Conservation (phyloP, 2,329 filamentous ascomycete species). For the Ophioceras dolichostomum region DNA sequence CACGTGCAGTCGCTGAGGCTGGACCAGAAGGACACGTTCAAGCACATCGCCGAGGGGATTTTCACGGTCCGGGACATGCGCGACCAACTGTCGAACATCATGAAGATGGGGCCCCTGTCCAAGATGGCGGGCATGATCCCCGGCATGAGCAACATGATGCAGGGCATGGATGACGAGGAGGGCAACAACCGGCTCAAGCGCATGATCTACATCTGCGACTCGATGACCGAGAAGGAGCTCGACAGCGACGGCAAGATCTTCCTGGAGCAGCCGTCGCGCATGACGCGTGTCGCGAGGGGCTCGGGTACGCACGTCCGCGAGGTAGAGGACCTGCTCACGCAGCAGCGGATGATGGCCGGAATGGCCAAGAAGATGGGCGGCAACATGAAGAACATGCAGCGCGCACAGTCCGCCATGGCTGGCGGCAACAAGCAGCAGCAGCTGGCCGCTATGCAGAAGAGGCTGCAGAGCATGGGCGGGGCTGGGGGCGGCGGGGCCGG, state of each 20-base stretch:
- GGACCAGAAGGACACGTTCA: conserved; percentile 98
- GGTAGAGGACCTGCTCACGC: conserved; percentile 92
- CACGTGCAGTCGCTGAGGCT: conserved; percentile 93
- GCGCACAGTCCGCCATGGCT: conserved; percentile 80
- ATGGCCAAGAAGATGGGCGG: conserved; percentile 99
- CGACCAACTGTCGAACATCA: conserved; percentile 93
- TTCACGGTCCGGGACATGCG: conserved; percentile 91
- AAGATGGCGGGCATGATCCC: conserved; percentile 99
- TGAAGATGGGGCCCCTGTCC: conserved; percentile 97
- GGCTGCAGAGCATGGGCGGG: conserved; percentile 84
- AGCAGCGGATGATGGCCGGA: conserved; percentile 96
- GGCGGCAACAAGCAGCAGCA: conserved; percentile 88
- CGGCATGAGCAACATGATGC: conserved; percentile 85
- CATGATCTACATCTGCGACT: conserved; percentile 99
- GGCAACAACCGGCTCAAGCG: conserved; percentile 86
- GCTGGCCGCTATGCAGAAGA: conserved; percentile 93
- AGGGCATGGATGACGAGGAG: conserved; percentile 93
- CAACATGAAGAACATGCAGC: conserved; percentile 95
- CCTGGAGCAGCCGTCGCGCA: conserved; percentile 79
- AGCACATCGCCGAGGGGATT: conserved; percentile 93
- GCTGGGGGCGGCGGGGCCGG: conserved; percentile 39
- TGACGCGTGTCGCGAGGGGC: conserved; percentile 82
- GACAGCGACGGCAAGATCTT: conserved; percentile 94
- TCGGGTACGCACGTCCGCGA: conserved; percentile 85
- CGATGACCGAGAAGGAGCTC: conserved; percentile 92